These are phyloP conservation scores for Rhododendron williamsianum DNA, from an alignment of 148 eudicot species.

Conservation along the genomic window DNA sequence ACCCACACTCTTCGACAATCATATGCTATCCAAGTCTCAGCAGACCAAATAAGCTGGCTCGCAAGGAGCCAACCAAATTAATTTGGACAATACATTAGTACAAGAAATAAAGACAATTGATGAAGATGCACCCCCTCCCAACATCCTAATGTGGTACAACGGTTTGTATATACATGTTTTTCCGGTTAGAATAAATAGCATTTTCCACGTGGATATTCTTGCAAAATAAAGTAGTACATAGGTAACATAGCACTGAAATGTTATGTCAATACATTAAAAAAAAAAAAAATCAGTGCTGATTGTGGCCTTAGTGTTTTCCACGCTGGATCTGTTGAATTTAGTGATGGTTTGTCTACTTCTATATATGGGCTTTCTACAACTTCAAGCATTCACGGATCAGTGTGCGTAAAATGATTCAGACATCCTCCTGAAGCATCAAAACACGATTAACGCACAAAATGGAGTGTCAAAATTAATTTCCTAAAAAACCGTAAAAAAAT, in stretches of 20 bases:
- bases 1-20: no score
- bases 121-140: no score
- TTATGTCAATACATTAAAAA: neutral
- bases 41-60: no score
- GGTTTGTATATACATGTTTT: no score
- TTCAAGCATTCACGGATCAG: neutral
- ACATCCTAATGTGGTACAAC: no score
- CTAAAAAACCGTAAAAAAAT: neutral
- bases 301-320: neutral
- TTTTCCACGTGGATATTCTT: neutral
- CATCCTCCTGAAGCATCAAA: neutral
- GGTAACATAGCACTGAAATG: neutral
- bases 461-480: no score
- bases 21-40: no score
- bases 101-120: no score
- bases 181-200: neutral
- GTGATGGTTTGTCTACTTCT: neutral
- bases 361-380: neutral
- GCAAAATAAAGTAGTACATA: neutral
- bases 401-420: neutral
- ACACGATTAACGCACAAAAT: no score
- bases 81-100: no score
- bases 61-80: no score
- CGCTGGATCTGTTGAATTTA: slow-evolving; percentile 6
- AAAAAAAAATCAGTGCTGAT: neutral